Conservation (phyloP, 768 basidiomycete species). For the Suillus variegatus region DNA sequence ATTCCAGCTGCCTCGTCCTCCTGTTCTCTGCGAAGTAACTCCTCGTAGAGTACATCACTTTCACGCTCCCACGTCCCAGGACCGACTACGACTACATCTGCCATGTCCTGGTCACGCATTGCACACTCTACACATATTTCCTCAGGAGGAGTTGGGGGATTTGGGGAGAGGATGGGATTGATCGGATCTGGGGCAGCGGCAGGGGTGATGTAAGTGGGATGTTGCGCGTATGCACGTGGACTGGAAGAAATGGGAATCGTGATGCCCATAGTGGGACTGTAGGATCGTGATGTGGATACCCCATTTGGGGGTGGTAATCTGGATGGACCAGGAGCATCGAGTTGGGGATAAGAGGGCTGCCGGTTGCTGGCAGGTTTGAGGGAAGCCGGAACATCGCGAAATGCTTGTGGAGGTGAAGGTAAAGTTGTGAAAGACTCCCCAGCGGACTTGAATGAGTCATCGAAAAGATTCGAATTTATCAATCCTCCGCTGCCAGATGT, state of each 20-base stretch:
- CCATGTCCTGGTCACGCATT: conserved; percentile 99
- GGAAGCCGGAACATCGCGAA: conserved; percentile 30
- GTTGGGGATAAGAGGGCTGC: conserved; percentile 45
- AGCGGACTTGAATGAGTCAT: conserved; percentile 34
- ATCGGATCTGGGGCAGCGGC: conserved; percentile 52
- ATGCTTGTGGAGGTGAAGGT: conserved; percentile 21
- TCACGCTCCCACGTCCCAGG: conserved; percentile 90
- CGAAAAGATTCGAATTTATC: conserved; percentile 28
- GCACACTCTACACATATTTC: conserved; percentile 97
- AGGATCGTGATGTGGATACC: conserved; percentile 58
- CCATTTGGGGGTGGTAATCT: conserved; percentile 52
- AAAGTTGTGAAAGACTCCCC: conserved; percentile 26
- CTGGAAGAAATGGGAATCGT: conserved; percentile 66
- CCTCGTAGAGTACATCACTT: conserved; percentile 81
- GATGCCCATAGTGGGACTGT: conserved; percentile 39
- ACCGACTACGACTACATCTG: conserved; percentile 86
- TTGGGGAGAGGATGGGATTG: conserved; percentile 62
- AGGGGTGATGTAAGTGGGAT: conserved; percentile 76
- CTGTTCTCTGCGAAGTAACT: conserved; percentile 69
- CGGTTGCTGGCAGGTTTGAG: conserved; percentile 45
- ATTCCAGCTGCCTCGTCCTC: conserved; percentile 63
- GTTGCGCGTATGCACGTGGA: conserved; percentile 68
- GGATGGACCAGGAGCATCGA: conserved; percentile 35
- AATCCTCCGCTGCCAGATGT: conserved; percentile 21
- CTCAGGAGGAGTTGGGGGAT: conserved; percentile 55